These are phyloP conservation scores for Trichoderma polysporum DNA, from an alignment of 2,329 filamentous ascomycete species.

Conservation along the genomic window DNA sequence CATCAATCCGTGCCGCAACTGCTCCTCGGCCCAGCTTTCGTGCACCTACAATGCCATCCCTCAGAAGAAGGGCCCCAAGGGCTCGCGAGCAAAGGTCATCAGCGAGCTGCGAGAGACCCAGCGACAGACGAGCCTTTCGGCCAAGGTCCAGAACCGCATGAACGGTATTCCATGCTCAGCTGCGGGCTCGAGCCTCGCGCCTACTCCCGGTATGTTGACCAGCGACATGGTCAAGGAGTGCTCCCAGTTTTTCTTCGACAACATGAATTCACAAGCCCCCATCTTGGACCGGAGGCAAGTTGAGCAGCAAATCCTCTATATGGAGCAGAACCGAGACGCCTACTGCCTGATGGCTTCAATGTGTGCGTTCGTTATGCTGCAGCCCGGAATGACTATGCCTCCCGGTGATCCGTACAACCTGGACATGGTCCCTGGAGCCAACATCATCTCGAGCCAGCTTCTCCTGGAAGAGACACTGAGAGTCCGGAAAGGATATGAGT, in stretches of 20 bases:
- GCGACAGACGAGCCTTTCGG: conserved; percentile 62
- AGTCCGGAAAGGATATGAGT: conserved; percentile 63
- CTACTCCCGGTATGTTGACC: conserved; percentile 61
- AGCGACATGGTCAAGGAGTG: conserved; percentile 64
- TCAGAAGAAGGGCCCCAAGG: conserved; percentile 75
- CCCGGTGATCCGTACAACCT: conserved; percentile 55
- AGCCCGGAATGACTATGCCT: conserved; percentile 65
- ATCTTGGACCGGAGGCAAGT: conserved; percentile 59
- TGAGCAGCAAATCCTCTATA: conserved; percentile 58
- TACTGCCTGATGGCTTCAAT: conserved; percentile 66
- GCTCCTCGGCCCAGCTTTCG: conserved; percentile 62
- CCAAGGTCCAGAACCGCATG: conserved; percentile 60
- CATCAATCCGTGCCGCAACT: conserved; percentile 69
- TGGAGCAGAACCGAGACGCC: conserved; percentile 61
- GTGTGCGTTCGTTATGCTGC: conserved; percentile 67
- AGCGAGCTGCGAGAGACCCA: conserved; percentile 70
- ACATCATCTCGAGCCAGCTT: conserved; percentile 63
- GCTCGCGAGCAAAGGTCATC: conserved; percentile 72
- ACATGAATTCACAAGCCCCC: conserved; percentile 64
- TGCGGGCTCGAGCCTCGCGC: conserved; percentile 48
- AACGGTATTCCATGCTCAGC: conserved; percentile 54
- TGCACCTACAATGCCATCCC: conserved; percentile 75
- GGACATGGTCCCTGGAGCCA: conserved; percentile 57
- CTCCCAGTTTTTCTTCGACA: conserved; percentile 66
- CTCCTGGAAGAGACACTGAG: conserved; percentile 66